Base-by-base conservation (phyloP, 2,329 filamentous ascomycete genomes). In the Aspergillus sp. region DNA sequence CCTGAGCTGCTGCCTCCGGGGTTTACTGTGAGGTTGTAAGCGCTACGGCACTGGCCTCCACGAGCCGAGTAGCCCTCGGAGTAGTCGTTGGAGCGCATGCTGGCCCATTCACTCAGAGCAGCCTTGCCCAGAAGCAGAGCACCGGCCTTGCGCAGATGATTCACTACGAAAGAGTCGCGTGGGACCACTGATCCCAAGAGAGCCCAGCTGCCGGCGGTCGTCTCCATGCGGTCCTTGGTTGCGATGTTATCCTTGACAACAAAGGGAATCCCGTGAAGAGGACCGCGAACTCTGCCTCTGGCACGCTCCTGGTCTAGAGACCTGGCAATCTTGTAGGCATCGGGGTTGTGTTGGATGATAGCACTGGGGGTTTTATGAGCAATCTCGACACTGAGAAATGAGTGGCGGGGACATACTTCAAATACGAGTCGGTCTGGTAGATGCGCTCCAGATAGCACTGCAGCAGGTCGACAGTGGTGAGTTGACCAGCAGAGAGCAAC, bases 171-270 rank as follows among this genome's bases (percentile, higher is more conserved):
- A 1, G 48, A 31, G 17, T 52, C 55, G 15, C 31, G 41, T 9
- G 33, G 21, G 14, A 19, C 41, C 6, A 40, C 17, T 8, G 46
- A 40, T 19, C 44, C 17, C 2, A 31, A 43, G 11, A 47, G 52
- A 6, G 41, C 15, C 23, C 48, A 49, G n/a, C 55, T 52, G 2
- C 21, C 55, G n/a, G 49, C 55, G 3, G 55, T 57, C 9, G 55
- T 52, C 3, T 9, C 25, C 27, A 56, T 47, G 35, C 12, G 15
- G 7, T 49, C 55, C 11, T 11, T 21, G 5, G 41, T 43, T 17
- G 47, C 33, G 21, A 57, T 57, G 14, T 52, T 52, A n/a, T 57
- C 55, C 35, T 57, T 57, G 8, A 45, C 48, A 19, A 48, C 41
- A 23, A 57, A 55, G 3, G 52, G 52, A 6, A 55, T 45, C n/a